Conservation (phyloP, 345 rosid genomes). For the Moricandia arvensis region DNA sequence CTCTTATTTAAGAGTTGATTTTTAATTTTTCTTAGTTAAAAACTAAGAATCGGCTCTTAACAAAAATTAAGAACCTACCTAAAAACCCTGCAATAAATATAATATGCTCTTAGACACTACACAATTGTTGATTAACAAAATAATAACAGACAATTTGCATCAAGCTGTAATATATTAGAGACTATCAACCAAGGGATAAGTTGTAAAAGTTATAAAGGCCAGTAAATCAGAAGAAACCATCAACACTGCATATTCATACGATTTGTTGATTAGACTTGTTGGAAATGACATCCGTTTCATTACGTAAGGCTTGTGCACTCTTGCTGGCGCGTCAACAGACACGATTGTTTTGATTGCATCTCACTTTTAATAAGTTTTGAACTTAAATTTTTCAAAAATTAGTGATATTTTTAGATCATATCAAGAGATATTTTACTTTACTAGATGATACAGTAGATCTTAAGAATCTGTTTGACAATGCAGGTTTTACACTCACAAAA, state of each 20-base stretch:
- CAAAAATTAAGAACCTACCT: too few relatives aligned
- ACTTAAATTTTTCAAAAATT: neutral
- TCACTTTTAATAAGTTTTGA: neutral
- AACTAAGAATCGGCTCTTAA: too few relatives aligned
- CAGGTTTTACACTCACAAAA: neutral
- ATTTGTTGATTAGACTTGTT: constrained; percentile 29
- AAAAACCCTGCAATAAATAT: too few relatives aligned
- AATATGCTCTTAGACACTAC: too few relatives aligned
- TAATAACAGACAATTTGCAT: neutral
- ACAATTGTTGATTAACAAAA: neutral
- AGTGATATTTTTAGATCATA: neutral
- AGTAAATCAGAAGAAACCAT: neutral
- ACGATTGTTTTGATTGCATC: constrained; percentile 15
- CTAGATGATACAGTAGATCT: neutral
- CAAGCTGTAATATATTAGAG: neutral
- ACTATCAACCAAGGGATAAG: neutral
- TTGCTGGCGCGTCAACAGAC: constrained; percentile 29
- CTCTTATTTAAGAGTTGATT: too few relatives aligned
- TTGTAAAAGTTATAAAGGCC: neutral
- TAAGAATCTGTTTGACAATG: neutral
- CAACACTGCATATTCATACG: neutral
- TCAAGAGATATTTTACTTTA: neutral
- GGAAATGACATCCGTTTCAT: constrained; percentile 17
- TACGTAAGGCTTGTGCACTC: constrained; percentile 15
- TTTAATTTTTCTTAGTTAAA: too few relatives aligned